Evolutionary conservation across 139 green algal species (phyloP), one percentile per base, ranked within the genome.

Genomic region (Chlorella sp.): DNA sequence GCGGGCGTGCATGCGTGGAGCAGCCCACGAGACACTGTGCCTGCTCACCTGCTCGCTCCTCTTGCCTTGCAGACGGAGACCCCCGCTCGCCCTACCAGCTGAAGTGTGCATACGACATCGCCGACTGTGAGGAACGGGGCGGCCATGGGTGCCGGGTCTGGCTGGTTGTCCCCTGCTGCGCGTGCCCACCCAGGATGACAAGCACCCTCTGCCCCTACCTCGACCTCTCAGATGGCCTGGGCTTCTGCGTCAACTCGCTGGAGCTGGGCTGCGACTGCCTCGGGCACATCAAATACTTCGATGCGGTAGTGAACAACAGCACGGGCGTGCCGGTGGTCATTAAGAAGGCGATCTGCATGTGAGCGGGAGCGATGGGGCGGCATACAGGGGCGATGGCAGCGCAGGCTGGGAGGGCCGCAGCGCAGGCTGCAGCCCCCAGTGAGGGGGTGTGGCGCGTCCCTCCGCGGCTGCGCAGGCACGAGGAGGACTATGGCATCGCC

Each of bases 251-350:
- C 71, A 88, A 89, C 82, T 89, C 80, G 53, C 82, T 97, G 67
- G 89, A 89, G 78, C 83, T 97, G 82, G 93, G 93, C 53, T 97
- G 93, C 75, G 93, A 97, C 82, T 97, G 93, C 86, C 73, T 98
- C 72, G 93, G 93, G 3, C 73, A 89, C 74, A 97, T 97, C 77
- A 79, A 91, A 53, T 97, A 96, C 76, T 91, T 94, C 77, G 91
- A 93, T 9, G 93, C 81, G 11, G 73, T 92, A 48, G 77, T 97
- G 65, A 91, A 84, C 83, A 87, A 94, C 76, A 69, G 67, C 66
- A 80, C 76, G 67, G 88, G 86, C 14, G 85, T 88, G 67, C 65
- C 88, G 1, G 67, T 91, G 58, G 76, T 86, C 29, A 88, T 97
- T 25, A 77, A 82, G 58, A 95, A 96, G 60, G 88, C 85, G 0